Conservation (phyloP, 2,329 filamentous ascomycete species). For the Dothideomycetes sp. region DNA sequence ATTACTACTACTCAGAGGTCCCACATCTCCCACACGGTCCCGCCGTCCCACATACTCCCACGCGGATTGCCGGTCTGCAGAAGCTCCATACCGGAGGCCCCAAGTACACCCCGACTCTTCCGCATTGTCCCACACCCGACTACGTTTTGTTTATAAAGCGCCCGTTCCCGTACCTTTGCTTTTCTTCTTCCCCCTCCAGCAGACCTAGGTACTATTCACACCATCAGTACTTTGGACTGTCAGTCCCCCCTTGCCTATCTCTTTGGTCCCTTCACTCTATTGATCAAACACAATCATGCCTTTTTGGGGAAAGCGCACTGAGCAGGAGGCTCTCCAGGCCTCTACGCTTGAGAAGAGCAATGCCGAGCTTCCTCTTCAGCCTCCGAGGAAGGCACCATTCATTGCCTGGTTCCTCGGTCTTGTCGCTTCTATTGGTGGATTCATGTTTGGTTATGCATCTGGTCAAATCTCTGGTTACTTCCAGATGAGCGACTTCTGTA, state of each 20-base stretch:
- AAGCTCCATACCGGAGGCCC: slow-evolving; percentile 5
- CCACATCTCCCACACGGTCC: not conserved
- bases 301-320: slow-evolving; percentile 21
- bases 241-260: not conserved
- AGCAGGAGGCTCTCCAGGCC: slow-evolving; percentile 19
- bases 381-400: slow-evolving; percentile 20
- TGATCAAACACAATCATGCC: slow-evolving; percentile 14
- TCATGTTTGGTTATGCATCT: slow-evolving; percentile 54
- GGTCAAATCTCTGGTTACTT: slow-evolving; percentile 44
- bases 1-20: not conserved
- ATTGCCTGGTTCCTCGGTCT: slow-evolving; percentile 41
- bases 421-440: slow-evolving; percentile 47
- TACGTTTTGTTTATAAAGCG: slow-evolving; percentile 4
- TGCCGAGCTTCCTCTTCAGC: slow-evolving; percentile 8
- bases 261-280: slow-evolving; percentile 3
- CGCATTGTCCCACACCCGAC: slow-evolving; percentile 1
- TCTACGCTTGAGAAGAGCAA: slow-evolving; percentile 19
- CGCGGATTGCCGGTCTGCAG: slow-evolving; percentile 4
- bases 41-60: slow-evolving; percentile 1
- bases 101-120: slow-evolving; percentile 9
- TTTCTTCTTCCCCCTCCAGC: slow-evolving; percentile 1
- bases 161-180: slow-evolving; percentile 3
- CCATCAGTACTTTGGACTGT: slow-evolving; percentile 5
- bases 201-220: slow-evolving; percentile 3
- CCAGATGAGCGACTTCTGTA: slow-evolving; percentile 38